phyloP scores from a whole-genome alignment of 1,284 basidiomycete genomes.

The Trichosporon sp. region DNA sequence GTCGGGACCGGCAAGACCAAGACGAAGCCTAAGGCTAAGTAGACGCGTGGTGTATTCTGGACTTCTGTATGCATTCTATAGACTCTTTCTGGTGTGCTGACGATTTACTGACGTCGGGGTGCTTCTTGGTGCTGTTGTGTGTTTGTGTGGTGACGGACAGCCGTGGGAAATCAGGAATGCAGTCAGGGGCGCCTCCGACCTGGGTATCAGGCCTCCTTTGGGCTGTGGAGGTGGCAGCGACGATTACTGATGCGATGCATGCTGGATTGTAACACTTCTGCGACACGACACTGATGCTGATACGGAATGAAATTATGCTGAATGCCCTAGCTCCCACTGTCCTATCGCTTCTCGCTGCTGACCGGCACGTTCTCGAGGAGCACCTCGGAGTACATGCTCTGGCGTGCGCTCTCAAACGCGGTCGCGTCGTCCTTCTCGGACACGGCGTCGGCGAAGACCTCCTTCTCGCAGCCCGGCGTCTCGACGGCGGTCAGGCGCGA shows the following conservation, averaged over 20 bases:
- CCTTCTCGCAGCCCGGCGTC: not conserved
- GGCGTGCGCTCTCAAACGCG: not conserved
- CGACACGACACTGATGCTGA: not conserved
- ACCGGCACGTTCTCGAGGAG: not conserved
- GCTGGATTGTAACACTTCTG: not conserved
- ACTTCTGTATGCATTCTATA: constrained; percentile 11
- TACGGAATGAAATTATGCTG: not conserved
- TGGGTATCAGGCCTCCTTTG: no score
- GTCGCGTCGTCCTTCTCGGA: not conserved
- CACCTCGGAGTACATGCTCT: not conserved
- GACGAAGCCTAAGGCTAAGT: constrained; percentile 11
- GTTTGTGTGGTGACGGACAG: no score
- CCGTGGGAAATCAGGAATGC: not conserved
- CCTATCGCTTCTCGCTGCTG: not conserved
- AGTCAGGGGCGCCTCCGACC: not conserved
- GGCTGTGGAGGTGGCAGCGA: not conserved
- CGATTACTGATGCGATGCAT: not conserved
- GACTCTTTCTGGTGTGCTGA: no score
- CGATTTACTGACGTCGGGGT: no score
- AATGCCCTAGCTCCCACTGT: not conserved
- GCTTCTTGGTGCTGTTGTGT: no score
- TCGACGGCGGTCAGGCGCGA: not conserved
- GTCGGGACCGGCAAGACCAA: constrained; percentile 13
- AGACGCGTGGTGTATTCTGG: not conserved
- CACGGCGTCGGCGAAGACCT: not conserved